Base-by-base conservation (phyloP, 306 rosid species). In the Sphenostylis stenocarpa region DNA sequence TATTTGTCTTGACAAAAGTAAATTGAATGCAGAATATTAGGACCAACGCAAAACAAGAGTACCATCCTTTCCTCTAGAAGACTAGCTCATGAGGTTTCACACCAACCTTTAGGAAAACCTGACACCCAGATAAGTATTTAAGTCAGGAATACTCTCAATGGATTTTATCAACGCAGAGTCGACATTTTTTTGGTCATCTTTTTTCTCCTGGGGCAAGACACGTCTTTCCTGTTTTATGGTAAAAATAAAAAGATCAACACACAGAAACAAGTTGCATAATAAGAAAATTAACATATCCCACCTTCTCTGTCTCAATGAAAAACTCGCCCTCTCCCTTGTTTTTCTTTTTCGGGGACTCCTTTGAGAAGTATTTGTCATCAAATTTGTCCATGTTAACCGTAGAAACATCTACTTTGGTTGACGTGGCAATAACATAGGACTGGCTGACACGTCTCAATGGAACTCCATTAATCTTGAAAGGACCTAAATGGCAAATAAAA, bases 131-230 rank as follows among this genome's bases (percentile, higher is more conserved):
- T 93, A 93, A 19, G 93, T 63, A 83, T 88, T 91, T 83, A 93
- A 85, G 7, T 93, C 96, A 3, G 95, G 81, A 55, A 89, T 96
- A 57, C 81, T 77, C 67, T 89, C 91, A 0, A 91, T 86, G 67
- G 90, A 83, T 80, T 89, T 89, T 3, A 93, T 19, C 84, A 93
- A 78, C 0, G 80, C 77, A 1, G 87, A 53, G 70, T 91, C 96
- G 60, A 93, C 88, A 0, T 79, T 69, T 80, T 92, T 92, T 81
- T 93, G 98, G 56, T 89, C 95, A 36, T 93, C 98, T 43, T 90
- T 93, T 80, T 87, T 93, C 84, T 81, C 87, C 41, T 89, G 91
- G 23, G 98, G 93, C 75, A 93, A 86, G 14, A 52, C 84, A 23
- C 76, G 86, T 69, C 88, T 93, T 67, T 90, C 96, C 98, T 93